phyloP scores from a whole-genome alignment of 805 yeast genomes.

The Starmerella sp. region DNA sequence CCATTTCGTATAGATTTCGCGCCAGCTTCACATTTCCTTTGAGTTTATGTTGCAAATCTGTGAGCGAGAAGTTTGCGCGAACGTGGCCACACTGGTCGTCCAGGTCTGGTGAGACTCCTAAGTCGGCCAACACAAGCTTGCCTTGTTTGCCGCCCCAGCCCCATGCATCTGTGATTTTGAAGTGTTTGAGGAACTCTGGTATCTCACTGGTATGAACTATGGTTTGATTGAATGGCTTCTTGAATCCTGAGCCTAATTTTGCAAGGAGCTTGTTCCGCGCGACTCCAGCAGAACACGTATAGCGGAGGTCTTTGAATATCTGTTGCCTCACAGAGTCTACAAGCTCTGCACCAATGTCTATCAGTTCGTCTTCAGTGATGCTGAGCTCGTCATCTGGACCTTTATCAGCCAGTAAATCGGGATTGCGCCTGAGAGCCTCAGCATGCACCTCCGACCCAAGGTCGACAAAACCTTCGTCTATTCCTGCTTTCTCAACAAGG shows the following conservation, averaged over 20 bases:
- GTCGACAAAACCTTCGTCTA: constrained; percentile 86
- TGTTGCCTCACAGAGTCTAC: constrained; percentile 43
- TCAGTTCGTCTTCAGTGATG: constrained; percentile 77
- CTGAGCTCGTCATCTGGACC: constrained; percentile 34
- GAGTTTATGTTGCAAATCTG: constrained; percentile 28
- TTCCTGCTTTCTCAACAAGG: constrained; percentile 82
- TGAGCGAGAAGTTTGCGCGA: constrained; percentile 8
- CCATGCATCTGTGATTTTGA: constrained; percentile 66
- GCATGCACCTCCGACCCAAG: constrained; percentile 53
- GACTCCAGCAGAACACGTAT: constrained; percentile 84
- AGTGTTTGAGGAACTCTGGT: constrained; percentile 43
- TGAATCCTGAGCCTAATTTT: constrained; percentile 73
- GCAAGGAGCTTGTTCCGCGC: constrained; percentile 67
- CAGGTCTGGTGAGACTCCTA: constrained; percentile 39
- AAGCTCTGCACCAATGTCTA: constrained; percentile 54
- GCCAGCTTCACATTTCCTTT: constrained; percentile 36
- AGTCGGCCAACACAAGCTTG: constrained; percentile 38
- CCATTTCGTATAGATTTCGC: constrained; percentile 44
- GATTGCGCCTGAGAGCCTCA: constrained; percentile 37
- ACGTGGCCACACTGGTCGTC: constrained; percentile 35
- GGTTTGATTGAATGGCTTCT: constrained; percentile 82
- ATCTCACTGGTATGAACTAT: constrained; percentile 44
- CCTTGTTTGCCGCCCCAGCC: constrained; percentile 90
- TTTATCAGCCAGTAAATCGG: constrained; percentile 26
- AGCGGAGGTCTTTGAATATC: constrained; percentile 49